Percentiles rank a stretch among this genome's conserved stretches.
Evolutionary conservation across 2,329 filamentous ascomycete species (phyloP).

Genomic region (Sporothrix globosa): DNA sequence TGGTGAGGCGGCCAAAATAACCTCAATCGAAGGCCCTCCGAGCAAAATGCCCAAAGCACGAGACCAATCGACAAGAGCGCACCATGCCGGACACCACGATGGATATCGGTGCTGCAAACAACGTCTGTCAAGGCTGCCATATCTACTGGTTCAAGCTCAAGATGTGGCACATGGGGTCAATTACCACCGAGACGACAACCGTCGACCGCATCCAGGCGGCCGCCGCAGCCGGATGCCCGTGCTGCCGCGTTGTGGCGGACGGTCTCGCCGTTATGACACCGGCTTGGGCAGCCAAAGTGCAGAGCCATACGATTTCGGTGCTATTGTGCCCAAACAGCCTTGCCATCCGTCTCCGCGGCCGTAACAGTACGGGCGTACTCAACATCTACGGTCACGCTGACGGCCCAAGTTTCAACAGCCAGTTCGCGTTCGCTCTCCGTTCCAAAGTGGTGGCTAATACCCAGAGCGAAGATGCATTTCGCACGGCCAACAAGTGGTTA

Average conservation of each 20-base stretch:
- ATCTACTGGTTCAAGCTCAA: constrained; percentile 30
- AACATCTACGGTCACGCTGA: constrained; percentile 2
- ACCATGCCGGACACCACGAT: not conserved
- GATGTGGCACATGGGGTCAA: not conserved
- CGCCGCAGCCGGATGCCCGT: not conserved
- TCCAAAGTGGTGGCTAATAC: constrained; percentile 6
- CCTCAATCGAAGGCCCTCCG: not conserved
- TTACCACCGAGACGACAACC: not conserved
- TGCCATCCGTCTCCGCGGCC: not conserved
- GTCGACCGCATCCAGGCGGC: constrained; percentile 1
- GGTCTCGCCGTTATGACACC: not conserved
- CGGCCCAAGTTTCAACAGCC: not conserved
- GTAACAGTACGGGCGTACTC: not conserved
- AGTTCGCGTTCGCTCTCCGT: not conserved
- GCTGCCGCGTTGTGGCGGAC: constrained; percentile 18
- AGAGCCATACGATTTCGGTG: not conserved
- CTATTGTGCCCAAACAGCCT: not conserved
- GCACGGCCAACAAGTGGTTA: constrained; percentile 1
- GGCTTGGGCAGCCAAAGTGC: not conserved
- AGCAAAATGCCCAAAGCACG: not conserved
- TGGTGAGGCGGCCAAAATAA: not conserved
- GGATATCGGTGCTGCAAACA: not conserved
- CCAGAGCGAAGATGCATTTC: not conserved
- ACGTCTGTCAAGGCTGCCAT: constrained; percentile 23
- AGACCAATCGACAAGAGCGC: not conserved